Evolutionary conservation across 352 stramenopile genomes (phyloP).

Genomic region (Pythium rhizo-oryzae): DNA sequence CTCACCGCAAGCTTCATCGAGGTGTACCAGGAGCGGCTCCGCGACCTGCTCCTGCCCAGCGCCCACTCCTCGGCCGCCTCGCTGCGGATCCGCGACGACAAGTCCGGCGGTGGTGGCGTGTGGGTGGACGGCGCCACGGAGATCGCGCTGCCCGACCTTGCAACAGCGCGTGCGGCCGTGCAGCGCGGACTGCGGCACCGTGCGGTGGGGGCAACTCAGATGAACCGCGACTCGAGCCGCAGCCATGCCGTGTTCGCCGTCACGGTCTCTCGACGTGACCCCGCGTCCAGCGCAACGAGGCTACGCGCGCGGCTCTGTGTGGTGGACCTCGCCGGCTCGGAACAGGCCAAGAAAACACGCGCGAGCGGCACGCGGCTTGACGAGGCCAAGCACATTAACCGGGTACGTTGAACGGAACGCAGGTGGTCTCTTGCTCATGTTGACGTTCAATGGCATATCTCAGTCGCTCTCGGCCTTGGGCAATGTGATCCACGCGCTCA

Average conservation of each 20-base stretch:
- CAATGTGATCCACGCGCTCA: constrained; percentile 73
- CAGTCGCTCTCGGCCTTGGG: constrained; percentile 76
- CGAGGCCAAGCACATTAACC: constrained; percentile 80
- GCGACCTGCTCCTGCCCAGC: constrained; percentile 45
- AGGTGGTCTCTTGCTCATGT: background rate
- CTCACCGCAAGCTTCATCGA: constrained; percentile 65
- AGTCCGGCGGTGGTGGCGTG: constrained; percentile 25
- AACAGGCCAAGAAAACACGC: constrained; percentile 58
- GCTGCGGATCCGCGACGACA: constrained; percentile 54
- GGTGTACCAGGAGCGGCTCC: constrained; percentile 71
- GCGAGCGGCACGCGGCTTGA: constrained; percentile 58
- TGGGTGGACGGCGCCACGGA: constrained; percentile 58
- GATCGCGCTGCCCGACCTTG: constrained; percentile 38
- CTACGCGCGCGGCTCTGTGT: constrained; percentile 44
- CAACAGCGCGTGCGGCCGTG: constrained; percentile 39
- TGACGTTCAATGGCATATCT: too few relatives aligned
- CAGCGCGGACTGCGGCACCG: constrained; percentile 41
- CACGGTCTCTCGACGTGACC: constrained; percentile 38
- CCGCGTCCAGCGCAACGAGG: background rate
- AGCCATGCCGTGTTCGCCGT: constrained; percentile 76
- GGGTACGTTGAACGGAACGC: constrained; percentile 23
- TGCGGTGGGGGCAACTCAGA: constrained; percentile 45
- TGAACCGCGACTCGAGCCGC: constrained; percentile 70
- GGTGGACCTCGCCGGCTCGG: constrained; percentile 73
- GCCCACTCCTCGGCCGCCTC: background rate